phyloP scores from a whole-genome alignment of 148 eudicot species.

The Camellia lanceoleosa region DNA sequence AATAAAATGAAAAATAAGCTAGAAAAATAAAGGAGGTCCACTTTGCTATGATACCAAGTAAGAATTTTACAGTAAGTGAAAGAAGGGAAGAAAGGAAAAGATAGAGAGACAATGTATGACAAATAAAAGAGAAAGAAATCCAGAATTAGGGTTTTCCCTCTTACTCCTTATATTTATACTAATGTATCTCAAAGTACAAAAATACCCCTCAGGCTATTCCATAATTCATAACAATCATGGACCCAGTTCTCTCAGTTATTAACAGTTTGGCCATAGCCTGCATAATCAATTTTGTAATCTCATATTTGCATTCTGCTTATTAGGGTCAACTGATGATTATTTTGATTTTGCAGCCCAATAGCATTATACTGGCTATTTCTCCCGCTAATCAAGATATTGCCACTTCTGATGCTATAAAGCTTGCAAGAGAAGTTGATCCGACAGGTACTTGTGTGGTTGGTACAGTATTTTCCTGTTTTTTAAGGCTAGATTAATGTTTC shows the following conservation, averaged over 20 bases:
- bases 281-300: not conserved
- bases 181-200: too few relatives aligned
- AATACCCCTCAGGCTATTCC: too few relatives aligned
- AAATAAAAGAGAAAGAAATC: too few relatives aligned
- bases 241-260: not conserved
- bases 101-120: too few relatives aligned
- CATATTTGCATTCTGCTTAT: not conserved
- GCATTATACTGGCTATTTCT: constrained; percentile 96
- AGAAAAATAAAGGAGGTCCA: too few relatives aligned
- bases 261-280: not conserved
- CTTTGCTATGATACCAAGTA: too few relatives aligned
- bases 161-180: too few relatives aligned
- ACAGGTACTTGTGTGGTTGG: constrained; percentile 44
- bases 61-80: too few relatives aligned
- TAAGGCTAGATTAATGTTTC: not conserved
- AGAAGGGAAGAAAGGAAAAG: too few relatives aligned
- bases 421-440: constrained; percentile 99
- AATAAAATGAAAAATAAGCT: too few relatives aligned
- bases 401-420: constrained; percentile 99
- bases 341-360: constrained; percentile 69
- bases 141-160: too few relatives aligned
- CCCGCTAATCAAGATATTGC: constrained; percentile 99
- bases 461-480: not conserved
- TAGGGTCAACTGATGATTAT: constrained; percentile 14
- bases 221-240: not conserved